A percentile compares a stretch with the other conserved stretches of the same genome.
Conservation (phyloP, 2,329 filamentous ascomycete genomes). For the Clonostachys chloroleuca region DNA sequence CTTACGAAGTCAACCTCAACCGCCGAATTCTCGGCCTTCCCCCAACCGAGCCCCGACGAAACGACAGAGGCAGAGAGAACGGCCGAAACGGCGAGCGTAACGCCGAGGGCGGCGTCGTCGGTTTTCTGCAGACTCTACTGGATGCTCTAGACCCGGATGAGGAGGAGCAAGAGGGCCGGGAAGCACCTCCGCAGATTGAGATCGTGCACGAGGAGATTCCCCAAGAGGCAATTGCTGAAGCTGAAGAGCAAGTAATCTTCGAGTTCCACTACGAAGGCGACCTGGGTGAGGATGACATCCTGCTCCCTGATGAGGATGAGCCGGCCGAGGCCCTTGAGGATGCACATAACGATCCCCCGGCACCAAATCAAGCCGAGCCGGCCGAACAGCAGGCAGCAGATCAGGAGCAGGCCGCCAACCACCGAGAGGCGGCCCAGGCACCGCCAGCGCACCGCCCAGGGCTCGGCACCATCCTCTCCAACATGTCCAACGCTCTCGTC, state of each 20-base stretch:
- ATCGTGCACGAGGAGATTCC: conserved; percentile 1
- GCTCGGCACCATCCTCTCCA: conserved; percentile 29
- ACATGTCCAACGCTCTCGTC: conserved; percentile 43
- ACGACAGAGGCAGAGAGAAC: conserved; percentile 6
- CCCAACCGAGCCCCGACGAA: conserved; percentile 11
- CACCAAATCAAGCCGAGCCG: neutral
- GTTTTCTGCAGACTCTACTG: conserved; percentile 26
- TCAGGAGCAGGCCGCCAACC: conserved; percentile 5
- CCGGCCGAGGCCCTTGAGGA: neutral
- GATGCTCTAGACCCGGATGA: conserved; percentile 26
- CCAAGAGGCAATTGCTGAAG: conserved; percentile 15
- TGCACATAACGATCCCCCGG: too few species aligned
- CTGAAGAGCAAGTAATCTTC: conserved; percentile 19
- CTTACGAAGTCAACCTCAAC: conserved; percentile 44
- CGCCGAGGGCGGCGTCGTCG: conserved; percentile 22
- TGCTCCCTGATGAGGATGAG: neutral
- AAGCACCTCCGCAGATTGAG: conserved; percentile 2
- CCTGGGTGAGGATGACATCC: conserved; percentile 5
- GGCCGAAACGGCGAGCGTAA: conserved; percentile 6
- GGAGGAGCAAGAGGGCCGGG: conserved; percentile 8
- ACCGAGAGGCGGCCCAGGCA: conserved; percentile 9
- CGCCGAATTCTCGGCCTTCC: conserved; percentile 35
- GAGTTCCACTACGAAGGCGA: conserved; percentile 4
- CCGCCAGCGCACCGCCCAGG: conserved; percentile 24
- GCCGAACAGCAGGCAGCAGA: neutral